phyloP scores from a whole-genome alignment of 345 rosid genomes.

The Syzygium jambos region DNA sequence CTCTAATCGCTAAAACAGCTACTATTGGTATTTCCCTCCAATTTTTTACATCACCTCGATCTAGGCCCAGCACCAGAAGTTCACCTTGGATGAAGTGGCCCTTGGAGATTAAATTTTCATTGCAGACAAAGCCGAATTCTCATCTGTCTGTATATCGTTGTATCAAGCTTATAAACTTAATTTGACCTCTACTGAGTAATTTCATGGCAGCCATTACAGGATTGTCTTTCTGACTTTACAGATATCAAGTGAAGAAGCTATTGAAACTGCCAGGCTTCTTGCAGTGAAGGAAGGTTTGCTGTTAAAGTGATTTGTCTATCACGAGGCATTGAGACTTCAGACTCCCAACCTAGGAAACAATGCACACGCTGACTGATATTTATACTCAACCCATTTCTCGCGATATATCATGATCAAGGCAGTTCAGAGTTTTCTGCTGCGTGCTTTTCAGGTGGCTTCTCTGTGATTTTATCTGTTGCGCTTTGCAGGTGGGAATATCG shows the following conservation, averaged over 20 bases:
- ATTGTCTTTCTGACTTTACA: not conserved
- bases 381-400: not conserved
- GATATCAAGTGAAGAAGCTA: slow-evolving; percentile 77
- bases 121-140: not conserved
- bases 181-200: not conserved
- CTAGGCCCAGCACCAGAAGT: not conserved
- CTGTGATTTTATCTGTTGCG: not conserved
- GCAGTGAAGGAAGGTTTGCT: slow-evolving; percentile 74
- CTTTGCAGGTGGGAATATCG: slow-evolving; percentile 56
- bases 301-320: slow-evolving; percentile 24
- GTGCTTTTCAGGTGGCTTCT: not conserved
- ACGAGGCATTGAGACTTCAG: not conserved
- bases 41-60: not conserved
- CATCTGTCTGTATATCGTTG: not conserved
- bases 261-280: slow-evolving; percentile 66
- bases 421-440: not conserved
- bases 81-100: not conserved
- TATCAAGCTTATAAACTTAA: not conserved
- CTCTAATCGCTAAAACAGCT: not conserved
- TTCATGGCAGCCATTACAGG: not conserved
- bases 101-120: not conserved
- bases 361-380: not conserved
- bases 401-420: not conserved
- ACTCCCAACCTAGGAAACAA: not conserved
- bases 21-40: not conserved